Evolutionary conservation across 257 asterid species (phyloP).

Genomic region (Nicotiana sylvestris): DNA sequence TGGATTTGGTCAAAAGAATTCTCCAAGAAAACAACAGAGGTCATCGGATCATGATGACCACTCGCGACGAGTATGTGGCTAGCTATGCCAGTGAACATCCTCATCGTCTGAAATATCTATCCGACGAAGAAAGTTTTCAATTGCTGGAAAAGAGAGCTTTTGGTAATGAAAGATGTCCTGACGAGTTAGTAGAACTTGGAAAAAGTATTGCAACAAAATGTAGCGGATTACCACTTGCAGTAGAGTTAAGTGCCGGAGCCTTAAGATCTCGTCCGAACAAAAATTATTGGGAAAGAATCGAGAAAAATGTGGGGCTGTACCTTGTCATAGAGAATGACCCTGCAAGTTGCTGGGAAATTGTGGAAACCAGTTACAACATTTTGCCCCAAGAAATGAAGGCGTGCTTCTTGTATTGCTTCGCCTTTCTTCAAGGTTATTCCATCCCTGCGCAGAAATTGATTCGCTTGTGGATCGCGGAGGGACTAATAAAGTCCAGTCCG

Average conservation of each 20-base stretch:
- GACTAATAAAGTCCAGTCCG: slow-evolving; percentile 10
- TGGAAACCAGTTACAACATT: slow-evolving; percentile 14
- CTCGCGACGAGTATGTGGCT: slow-evolving; percentile 23
- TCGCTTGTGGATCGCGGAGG: slow-evolving; percentile 23
- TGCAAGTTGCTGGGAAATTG: neutral
- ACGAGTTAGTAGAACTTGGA: slow-evolving; percentile 18
- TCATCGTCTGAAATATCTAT: slow-evolving; percentile 26
- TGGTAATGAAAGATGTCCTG: slow-evolving; percentile 19
- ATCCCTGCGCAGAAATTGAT: slow-evolving; percentile 18
- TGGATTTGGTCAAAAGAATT: slow-evolving; percentile 26
- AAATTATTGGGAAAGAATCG: slow-evolving; percentile 14
- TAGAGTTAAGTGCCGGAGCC: slow-evolving; percentile 44
- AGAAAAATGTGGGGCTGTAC: slow-evolving; percentile 16
- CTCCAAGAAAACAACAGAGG: slow-evolving; percentile 16
- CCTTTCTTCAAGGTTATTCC: slow-evolving; percentile 20
- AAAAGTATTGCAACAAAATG: neutral
- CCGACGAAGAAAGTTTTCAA: slow-evolving; percentile 16
- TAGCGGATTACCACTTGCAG: slow-evolving; percentile 25
- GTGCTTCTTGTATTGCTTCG: slow-evolving; percentile 23
- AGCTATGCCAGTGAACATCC: slow-evolving; percentile 16
- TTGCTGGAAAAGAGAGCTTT: slow-evolving; percentile 36
- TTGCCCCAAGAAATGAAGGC: slow-evolving; percentile 14
- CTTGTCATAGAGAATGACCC: neutral
- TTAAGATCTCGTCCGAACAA: slow-evolving; percentile 12
- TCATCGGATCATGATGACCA: slow-evolving; percentile 38